Evolutionary conservation across 176 grass and related monocot genomes (phyloP), one percentile per base, ranked within the genome.

Genomic region (Oryza australiensis): DNA sequence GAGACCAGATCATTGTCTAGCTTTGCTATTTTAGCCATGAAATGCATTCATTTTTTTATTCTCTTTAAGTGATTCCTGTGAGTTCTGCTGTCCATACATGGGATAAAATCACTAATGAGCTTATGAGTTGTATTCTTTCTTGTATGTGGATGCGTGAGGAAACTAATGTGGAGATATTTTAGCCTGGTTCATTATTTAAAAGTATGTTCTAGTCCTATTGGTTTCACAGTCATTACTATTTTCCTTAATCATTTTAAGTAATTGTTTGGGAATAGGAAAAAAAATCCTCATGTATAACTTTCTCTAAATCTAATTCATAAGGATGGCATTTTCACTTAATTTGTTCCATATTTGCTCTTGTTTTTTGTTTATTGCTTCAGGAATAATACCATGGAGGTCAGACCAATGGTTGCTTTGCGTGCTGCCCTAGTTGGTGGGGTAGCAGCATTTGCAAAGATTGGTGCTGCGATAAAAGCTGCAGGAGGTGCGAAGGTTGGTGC

Each of bases 391-490:
- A 95, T 99, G 96, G 90, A 75, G 48, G 26, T 99, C 18, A 93
- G 82, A 16, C 93, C 93, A 1, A 95, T 90, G 79, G 93, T 99
- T 22, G 96, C 93, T 38, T 68, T 99, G 77, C 91, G 96, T 82
- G 96, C 96, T 64, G 70, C 90, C 29, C 90, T 99, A 64, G 96
- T 94, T 30, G 93, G 93, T n/a, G 90, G 96, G 0, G 13, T 95
- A 68, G 96, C 96, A 7, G 89, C 87, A 35, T 95, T 93, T 84
- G 91, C 93, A 0, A 99, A 95, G 82, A 84, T 99, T 1, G 96
- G 67, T 2, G 93, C 88, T 27, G 91, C 62, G 0, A 85, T 95
- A 89, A 99, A 99, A 75, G 96, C 96, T 48, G 93, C 88, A 12
- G 92, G 96, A 20, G 85, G 92, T 13, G 87, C 88, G 28, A 99